phyloP scores from a whole-genome alignment of 2,329 filamentous ascomycete species.

The Scytalidium sp. region DNA sequence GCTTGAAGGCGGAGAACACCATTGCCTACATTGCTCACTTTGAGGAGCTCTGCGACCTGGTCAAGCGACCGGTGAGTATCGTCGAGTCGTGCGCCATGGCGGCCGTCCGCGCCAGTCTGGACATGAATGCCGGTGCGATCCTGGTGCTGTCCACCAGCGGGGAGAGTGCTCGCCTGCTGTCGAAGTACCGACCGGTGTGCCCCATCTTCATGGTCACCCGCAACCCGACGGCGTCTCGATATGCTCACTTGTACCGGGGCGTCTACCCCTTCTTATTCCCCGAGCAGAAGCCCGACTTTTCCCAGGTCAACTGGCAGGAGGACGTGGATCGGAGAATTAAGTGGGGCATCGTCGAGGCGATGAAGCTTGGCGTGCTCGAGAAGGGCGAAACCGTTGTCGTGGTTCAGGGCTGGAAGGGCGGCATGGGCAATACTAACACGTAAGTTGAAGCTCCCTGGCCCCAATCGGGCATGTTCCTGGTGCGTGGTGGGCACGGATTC shows the following conservation, averaged over 20 bases:
- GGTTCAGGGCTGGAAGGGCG: slow-evolving; percentile 88
- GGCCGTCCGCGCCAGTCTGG: slow-evolving; percentile 89
- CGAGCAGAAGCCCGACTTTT: slow-evolving; percentile 92
- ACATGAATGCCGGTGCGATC: slow-evolving; percentile 95
- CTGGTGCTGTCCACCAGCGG: slow-evolving; percentile 95
- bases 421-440: slow-evolving; percentile 90
- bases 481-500: too few species aligned
- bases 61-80: slow-evolving; percentile 79
- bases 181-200: slow-evolving; percentile 98
- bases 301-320: slow-evolving; percentile 93
- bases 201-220: slow-evolving; percentile 99
- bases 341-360: slow-evolving; percentile 88
- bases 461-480: slow-evolving; percentile 3
- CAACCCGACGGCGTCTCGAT: slow-evolving; percentile 78
- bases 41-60: slow-evolving; percentile 86
- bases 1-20: slow-evolving; percentile 92
- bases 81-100: slow-evolving; percentile 97
- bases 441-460: slow-evolving; percentile 11
- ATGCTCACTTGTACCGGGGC: slow-evolving; percentile 92
- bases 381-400: slow-evolving; percentile 75
- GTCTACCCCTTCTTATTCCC: slow-evolving; percentile 97
- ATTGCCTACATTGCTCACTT: slow-evolving; percentile 97
- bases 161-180: slow-evolving; percentile 88
- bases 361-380: slow-evolving; percentile 74
- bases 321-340: slow-evolving; percentile 97